Conservation (phyloP, 805 yeast species). For the Ogataea philodendri region DNA sequence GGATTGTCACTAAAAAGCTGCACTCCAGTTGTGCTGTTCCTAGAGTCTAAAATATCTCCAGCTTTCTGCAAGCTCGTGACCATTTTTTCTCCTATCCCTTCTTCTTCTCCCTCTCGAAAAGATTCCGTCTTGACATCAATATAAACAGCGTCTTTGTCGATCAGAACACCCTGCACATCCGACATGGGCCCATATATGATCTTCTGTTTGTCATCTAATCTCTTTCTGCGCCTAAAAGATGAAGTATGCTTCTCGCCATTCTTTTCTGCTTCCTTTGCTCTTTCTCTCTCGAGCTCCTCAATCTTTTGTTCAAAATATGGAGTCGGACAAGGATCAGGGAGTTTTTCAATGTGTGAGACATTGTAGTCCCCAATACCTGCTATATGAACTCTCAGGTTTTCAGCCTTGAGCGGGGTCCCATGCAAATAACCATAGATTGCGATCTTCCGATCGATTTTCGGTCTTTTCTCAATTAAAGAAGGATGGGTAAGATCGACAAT, state of each 20-base stretch:
- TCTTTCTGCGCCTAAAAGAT: constrained; percentile 68
- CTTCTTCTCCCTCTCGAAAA: constrained; percentile 33
- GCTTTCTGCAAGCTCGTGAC: constrained; percentile 81
- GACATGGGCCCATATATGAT: constrained; percentile 98
- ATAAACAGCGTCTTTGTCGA: constrained; percentile 96
- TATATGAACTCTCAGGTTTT: constrained; percentile 77
- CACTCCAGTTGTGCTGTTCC: constrained; percentile 50
- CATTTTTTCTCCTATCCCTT: constrained; percentile 82
- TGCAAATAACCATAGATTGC: constrained; percentile 93
- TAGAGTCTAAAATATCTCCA: constrained; percentile 47
- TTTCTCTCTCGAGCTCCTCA: constrained; percentile 78
- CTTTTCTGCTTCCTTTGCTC: constrained; percentile 60
- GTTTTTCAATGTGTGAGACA: constrained; percentile 72
- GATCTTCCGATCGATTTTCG: constrained; percentile 82
- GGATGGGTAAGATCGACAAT: constrained; percentile 93
- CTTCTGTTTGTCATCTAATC: constrained; percentile 92
- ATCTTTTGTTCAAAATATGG: constrained; percentile 86
- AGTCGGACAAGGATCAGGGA: constrained; percentile 99
- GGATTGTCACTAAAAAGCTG: constrained; percentile 65
- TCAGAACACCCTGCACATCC: constrained; percentile 97
- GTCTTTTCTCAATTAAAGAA: constrained; percentile 67
- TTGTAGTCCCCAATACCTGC: constrained; percentile 94
- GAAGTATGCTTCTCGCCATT: constrained; percentile 51
- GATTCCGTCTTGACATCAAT: constrained; percentile 64
- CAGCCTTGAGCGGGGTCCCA: constrained; percentile 78